A percentile compares a stretch with the other conserved stretches of the same genome.
These are phyloP conservation scores for Quercus bicolor DNA, from an alignment of 306 rosid species.

Conservation along the genomic window DNA sequence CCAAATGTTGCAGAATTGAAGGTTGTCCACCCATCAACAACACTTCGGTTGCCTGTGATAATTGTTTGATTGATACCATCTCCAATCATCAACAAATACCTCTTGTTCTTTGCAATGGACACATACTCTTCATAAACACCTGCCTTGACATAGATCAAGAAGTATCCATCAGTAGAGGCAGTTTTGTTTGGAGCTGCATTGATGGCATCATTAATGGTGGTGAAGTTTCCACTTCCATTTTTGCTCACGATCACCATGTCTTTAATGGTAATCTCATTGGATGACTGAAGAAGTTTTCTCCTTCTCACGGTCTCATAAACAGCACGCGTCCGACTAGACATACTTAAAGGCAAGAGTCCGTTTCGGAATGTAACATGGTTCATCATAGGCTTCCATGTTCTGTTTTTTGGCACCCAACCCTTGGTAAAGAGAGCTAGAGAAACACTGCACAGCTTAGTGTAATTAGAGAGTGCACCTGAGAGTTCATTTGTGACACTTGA, in stretches of 20 bases:
- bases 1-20: slow-evolving; percentile 1
- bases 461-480: neutral
- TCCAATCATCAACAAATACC: neutral
- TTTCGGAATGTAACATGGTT: neutral
- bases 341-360: neutral
- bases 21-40: neutral
- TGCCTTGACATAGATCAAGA: slow-evolving; percentile 1
- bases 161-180: neutral
- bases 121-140: slow-evolving; percentile 5
- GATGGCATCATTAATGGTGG: neutral
- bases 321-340: neutral
- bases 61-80: slow-evolving; percentile 5
- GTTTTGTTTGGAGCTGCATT: neutral
- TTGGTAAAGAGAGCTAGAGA: neutral
- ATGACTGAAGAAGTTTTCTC: neutral
- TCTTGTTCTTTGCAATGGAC: neutral
- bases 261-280: neutral
- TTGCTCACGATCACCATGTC: neutral
- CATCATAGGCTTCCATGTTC: neutral
- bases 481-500: neutral
- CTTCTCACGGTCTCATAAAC: neutral
- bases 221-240: slow-evolving; percentile 1
- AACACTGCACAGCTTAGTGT: neutral
- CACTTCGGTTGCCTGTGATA: neutral
- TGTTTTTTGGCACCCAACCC: neutral